These are phyloP conservation scores for Eucalyptus polyanthemos DNA, from an alignment of 345 rosid genomes.

Conservation along the genomic window DNA sequence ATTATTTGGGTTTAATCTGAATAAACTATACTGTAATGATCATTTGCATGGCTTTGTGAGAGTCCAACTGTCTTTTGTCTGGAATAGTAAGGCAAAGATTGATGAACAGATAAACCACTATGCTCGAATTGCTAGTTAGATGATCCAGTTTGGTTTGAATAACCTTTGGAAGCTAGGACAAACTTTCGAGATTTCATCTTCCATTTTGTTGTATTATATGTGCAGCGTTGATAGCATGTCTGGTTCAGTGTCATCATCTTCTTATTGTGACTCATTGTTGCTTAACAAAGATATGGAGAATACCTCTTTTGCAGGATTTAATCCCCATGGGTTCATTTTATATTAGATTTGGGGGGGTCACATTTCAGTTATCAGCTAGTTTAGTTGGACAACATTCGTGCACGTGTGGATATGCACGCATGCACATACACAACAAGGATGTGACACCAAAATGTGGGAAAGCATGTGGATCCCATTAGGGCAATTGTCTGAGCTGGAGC, in stretches of 20 bases:
- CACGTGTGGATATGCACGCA: accelerated
- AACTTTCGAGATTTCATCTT: background rate
- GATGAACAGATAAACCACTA: background rate
- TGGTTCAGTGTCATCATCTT: background rate
- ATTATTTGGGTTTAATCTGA: background rate
- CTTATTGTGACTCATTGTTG: background rate
- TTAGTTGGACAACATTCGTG: background rate
- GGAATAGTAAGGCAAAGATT: background rate
- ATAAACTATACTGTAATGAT: background rate
- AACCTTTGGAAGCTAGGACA: background rate
- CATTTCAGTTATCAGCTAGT: background rate
- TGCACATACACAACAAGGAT: background rate
- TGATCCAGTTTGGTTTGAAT: background rate
- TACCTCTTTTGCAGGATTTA: background rate
- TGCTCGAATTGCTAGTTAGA: background rate
- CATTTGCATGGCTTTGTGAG: background rate
- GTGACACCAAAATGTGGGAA: background rate
- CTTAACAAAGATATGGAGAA: background rate
- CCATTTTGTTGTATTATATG: background rate
- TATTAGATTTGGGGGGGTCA: background rate
- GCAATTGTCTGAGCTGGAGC: background rate
- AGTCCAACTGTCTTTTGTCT: background rate
- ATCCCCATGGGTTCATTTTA: background rate
- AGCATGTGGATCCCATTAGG: background rate
- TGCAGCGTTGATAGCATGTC: background rate